Percentiles rank a stretch among this genome's conserved stretches.
Conservation (phyloP, 306 rosid species). For the Gleditsia sinensis region DNA sequence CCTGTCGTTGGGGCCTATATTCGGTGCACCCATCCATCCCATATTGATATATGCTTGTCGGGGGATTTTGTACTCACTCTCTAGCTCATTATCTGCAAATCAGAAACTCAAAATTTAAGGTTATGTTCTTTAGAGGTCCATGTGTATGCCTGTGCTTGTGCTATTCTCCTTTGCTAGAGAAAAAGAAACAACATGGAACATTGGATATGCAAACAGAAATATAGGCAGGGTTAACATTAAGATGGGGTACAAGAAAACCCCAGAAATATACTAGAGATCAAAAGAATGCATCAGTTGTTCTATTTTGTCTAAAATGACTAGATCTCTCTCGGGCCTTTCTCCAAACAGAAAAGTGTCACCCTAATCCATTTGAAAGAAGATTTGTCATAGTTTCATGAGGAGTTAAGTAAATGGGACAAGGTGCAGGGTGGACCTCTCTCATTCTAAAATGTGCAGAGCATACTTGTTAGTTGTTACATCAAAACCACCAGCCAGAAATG, state of each 20-base stretch:
- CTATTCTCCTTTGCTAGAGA: no score
- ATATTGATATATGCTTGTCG: background rate
- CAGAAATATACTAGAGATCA: background rate
- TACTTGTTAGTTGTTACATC: background rate
- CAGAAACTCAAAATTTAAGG: no score
- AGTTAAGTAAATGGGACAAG: conserved; percentile 24
- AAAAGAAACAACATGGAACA: background rate
- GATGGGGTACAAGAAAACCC: background rate
- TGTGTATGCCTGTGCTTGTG: no score
- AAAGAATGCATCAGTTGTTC: conserved; percentile 2
- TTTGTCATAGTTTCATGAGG: background rate
- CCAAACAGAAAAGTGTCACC: background rate
- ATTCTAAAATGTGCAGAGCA: background rate
- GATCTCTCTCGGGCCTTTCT: conserved; percentile 3
- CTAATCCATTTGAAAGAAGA: background rate
- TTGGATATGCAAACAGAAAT: background rate
- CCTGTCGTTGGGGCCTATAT: conserved; percentile 34
- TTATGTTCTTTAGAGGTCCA: no score
- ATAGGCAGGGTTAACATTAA: background rate
- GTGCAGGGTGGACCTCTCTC: conserved; percentile 5
- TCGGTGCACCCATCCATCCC: conserved; percentile 27
- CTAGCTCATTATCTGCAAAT: background rate
- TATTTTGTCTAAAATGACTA: conserved; percentile 14
- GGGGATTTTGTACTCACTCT: background rate
- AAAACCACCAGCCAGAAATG: background rate